Evolutionary conservation across 1,284 basidiomycete genomes (phyloP), one percentile per base, ranked within the genome.

Genomic region (Boletus mariae): DNA sequence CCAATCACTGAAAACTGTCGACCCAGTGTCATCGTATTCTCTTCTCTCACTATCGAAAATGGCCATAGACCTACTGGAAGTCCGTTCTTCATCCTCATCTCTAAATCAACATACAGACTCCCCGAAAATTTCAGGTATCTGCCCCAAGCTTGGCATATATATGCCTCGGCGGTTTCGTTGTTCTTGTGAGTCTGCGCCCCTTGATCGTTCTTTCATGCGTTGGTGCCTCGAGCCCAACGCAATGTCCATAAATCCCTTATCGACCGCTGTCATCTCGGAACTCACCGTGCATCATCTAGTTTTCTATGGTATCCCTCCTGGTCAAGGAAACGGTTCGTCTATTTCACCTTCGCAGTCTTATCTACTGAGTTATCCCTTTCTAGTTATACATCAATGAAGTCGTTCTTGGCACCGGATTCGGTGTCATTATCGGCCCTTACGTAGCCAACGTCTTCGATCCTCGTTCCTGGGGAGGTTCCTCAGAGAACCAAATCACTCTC

Each of bases 351-450:
- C 23, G 1, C 25, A 20, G 6, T 47, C 10, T 25, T 28, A 15
- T 48, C 20, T 9, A 20, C 42, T 32, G 3, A 31, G 20, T 43
- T 49, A 47, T 8, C 5, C n/a, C 9, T 44, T 26, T 3, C 12
- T 55, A 87, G 76, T 68, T 96, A 4, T 96, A 90, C 68, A 84
- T 97, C 60, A 95, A 94, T 61, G 95, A 98, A 75, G 94, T 95
- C 25, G 87, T 94, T 34, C 83, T 97, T 40, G 93, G 94, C 3
- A 94, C 93, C 0, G 76, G 80, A 1, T 91, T 89, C 47, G 87
- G 90, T 0, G 78, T 92, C 54, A 60, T 83, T 45, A 79, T 87
- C 56, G 87, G 92, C 0, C 94, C 92, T 0, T 79, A 93, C 58
- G 83, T 78, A 47, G 82, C 86, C 25, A 79, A 81, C 44, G 74